phyloP scores from a whole-genome alignment of 2,329 filamentous ascomycete species.

The Fusarium zealandicum region DNA sequence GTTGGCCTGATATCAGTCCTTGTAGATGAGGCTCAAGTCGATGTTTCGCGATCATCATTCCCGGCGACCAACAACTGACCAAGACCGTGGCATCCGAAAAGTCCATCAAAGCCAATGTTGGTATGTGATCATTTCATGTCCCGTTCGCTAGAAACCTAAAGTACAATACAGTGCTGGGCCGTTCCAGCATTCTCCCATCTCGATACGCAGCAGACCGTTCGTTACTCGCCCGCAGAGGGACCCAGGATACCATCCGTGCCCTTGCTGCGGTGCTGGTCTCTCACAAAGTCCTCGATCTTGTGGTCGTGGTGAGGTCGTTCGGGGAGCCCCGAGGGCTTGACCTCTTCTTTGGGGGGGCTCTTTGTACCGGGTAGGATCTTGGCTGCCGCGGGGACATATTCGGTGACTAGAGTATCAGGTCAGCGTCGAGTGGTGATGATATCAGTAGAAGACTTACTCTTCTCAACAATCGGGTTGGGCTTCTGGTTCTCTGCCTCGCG shows the following conservation, averaged over 20 bases:
- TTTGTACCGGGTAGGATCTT: constrained; percentile 51
- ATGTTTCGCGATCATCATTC: not conserved
- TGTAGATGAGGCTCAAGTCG: constrained; percentile 2
- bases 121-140: constrained; percentile 11
- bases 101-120: not conserved
- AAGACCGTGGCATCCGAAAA: not conserved
- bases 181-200: not conserved
- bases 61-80: not conserved
- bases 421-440: not conserved
- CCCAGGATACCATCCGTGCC: constrained; percentile 41
- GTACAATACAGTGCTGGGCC: constrained; percentile 4
- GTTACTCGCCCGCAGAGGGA: constrained; percentile 23
- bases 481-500: constrained; percentile 39
- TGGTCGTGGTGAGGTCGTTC: constrained; percentile 54
- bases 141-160: constrained; percentile 4
- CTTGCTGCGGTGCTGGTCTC: constrained; percentile 60
- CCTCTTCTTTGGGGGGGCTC: constrained; percentile 32
- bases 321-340: constrained; percentile 47
- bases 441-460: constrained; percentile 45
- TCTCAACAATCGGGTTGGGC: constrained; percentile 51
- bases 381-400: constrained; percentile 53
- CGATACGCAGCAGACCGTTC: not conserved
- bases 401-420: constrained; percentile 45
- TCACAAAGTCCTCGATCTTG: constrained; percentile 61
- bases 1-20: not conserved